Base-by-base conservation (phyloP, 441 rosid species). In the Rhodomyrtus psidioides region DNA sequence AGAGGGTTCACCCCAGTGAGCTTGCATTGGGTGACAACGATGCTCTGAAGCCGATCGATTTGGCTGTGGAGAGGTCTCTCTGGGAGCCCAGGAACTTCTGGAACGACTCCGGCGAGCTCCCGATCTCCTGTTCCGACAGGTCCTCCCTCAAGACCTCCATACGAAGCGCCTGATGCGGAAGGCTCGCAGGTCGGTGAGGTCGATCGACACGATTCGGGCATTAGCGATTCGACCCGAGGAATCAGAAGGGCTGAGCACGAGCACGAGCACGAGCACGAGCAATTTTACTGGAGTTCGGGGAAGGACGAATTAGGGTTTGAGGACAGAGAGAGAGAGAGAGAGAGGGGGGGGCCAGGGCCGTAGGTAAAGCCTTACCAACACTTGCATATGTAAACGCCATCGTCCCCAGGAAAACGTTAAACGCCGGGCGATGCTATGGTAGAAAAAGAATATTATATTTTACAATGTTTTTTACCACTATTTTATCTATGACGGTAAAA, bases 1-100 rank as follows among this genome's bases (percentile, higher is more conserved):
- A 98, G 98, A 84, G 99, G 99, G 87, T 98, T 98, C 91, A 92
- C 99, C 83, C 99, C 98, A 81, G 99, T 98, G 88, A 98, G 98
- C 83, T 91, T 91, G 95, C 99, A 96, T 87, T 98, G 99, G 57
- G 91, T 91, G 87, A 96, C 94, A 65, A 98, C 96, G 53, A 98
- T 91, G 86, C 90, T 88, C 88, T 93, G 96, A 42, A 96, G 93
- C 89, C 96, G 96, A 84, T 94, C 95, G 95, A 96, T 92, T 96
- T 96, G 98, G 88, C 91, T 84, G 89, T 93, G 98, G 86, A 98
- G 55, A 95, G 90, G 86, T 91, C 95, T 83, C 89, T 95, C 91
- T 96, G 99, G 34, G 95, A 90, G 62, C 90, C 94, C 88, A 98
- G 55, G 39, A 94, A 88, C 92, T 91, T 92, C 88, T 84, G 89